Percentiles rank a stretch among this genome's conserved stretches.
phyloP scores from a whole-genome alignment of 169 alveolate genomes.

The Eimeria necatrix region DNA sequence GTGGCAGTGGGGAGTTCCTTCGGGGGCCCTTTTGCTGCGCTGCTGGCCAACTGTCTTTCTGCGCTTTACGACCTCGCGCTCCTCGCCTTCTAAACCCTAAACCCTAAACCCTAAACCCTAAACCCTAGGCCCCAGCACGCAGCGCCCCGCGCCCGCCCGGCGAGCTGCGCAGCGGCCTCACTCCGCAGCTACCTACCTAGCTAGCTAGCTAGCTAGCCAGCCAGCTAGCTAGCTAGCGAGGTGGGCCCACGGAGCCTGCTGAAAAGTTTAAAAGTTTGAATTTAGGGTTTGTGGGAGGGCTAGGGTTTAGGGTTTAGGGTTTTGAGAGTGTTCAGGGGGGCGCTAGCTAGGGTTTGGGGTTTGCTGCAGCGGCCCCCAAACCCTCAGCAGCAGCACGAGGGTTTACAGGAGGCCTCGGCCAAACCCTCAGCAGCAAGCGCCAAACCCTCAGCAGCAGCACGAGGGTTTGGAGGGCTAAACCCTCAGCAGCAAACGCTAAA shows the following conservation, averaged over 20 bases:
- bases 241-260: too few species aligned
- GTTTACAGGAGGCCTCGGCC: background rate
- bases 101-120: too few species aligned
- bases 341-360: background rate
- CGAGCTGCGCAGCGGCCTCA: too few species aligned
- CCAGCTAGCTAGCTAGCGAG: too few species aligned
- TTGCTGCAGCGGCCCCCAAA: background rate
- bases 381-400: background rate
- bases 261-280: too few species aligned
- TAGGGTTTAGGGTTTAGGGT: too few species aligned
- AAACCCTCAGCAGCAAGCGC: background rate
- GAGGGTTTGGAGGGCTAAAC: background rate
- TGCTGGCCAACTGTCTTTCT: slow-evolving; percentile 49
- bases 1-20: slow-evolving; percentile 32
- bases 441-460: background rate
- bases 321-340: background rate
- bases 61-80: slow-evolving; percentile 52
- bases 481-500: background rate
- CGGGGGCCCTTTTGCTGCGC: slow-evolving; percentile 38
- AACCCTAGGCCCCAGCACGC: too few species aligned
- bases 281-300: too few species aligned
- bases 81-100: slow-evolving; percentile 18
- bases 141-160: too few species aligned
- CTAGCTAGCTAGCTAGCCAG: too few species aligned
- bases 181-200: too few species aligned